Conservation (phyloP, 192 early-diverging fungal genomes). For the Coemansia aciculifera region DNA sequence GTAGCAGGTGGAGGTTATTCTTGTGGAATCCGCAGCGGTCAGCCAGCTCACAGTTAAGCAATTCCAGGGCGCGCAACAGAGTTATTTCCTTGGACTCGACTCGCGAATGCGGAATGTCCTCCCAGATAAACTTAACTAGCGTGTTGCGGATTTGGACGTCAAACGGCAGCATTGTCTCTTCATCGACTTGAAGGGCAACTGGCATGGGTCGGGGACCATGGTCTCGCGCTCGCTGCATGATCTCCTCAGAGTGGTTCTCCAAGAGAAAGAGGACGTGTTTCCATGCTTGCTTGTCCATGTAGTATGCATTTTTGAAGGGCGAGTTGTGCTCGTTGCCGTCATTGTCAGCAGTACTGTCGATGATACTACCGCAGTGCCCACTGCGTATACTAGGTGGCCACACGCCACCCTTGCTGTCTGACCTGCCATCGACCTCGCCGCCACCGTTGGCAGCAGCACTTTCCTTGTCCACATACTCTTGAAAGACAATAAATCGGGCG, state of each 20-base stretch:
- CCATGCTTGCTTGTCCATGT: conserved; percentile 37
- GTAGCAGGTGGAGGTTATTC: conserved; percentile 12
- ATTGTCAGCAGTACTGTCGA: neutral
- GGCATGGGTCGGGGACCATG: conserved; percentile 39
- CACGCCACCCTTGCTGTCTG: neutral
- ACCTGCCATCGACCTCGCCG: neutral
- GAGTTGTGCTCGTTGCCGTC: conserved; percentile 27
- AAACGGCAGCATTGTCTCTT: conserved; percentile 19
- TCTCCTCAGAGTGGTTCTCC: conserved; percentile 30
- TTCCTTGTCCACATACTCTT: conserved; percentile 22
- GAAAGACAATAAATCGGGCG: conserved; percentile 28
- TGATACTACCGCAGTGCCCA: neutral
- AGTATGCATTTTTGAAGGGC: conserved; percentile 28
- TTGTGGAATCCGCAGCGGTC: conserved; percentile 33
- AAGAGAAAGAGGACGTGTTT: conserved; percentile 25
- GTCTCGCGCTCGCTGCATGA: conserved; percentile 21
- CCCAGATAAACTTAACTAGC: conserved; percentile 38
- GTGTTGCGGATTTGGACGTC: conserved; percentile 29
- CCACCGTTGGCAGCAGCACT: neutral
- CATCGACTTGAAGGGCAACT: conserved; percentile 38
- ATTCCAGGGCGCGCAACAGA: conserved; percentile 43
- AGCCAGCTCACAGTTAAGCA: conserved; percentile 34
- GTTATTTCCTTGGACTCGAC: conserved; percentile 35
- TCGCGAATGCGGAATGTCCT: conserved; percentile 32
- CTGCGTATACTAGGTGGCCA: neutral